Base-by-base conservation (phyloP, 73 alveolate genomes). In the Blepharisma japonicum region DNA sequence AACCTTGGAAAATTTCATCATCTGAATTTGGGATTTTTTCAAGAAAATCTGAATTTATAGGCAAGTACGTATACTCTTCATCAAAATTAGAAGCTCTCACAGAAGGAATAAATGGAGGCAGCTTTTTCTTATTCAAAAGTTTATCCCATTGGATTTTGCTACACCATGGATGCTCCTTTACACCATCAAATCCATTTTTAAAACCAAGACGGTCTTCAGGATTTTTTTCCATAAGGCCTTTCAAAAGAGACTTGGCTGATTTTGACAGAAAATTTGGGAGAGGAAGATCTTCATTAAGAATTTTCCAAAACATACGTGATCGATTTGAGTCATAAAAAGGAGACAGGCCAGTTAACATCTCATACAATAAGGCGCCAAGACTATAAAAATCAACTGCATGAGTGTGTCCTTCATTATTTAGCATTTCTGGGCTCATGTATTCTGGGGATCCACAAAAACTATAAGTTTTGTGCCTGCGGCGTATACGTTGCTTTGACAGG, bases 361-460 rank as follows among this genome's bases (percentile, higher is more conserved):
- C 94, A 66, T 84, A 87, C 14, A 87, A 45, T 38, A 87, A 66
- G 6, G 84, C 87, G 18, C 94, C 94, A 55, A 87, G 51, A 38
- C 83, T 48, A 67, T 85, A 87, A 67, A 71, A 87, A 70, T 87
- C 94, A 7, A 87, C 79, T 79, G 66, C 83, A 45, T 56, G 46
- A 20, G 81, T 77, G 71, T 87, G 86, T n/a, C 90, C 84, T 6
- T 80, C 61, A 56, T 83, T 84, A 20, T 46, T 84, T 0, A 83
- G 21, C 82, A 83, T 78, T 78, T 83, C 90, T 55, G 90, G 90
- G 14, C 78, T 11, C 71, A 83, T 25, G 51, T 83, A 83, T 55
- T 83, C 90, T 18, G 90, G 90, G 7, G 85, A 71, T 6, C 90
- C 90, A 83, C 90, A 83, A 47, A 83, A 78, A 38, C 91, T 82